Base-by-base conservation (phyloP, 768 basidiomycete genomes). In the Cyathus striatus region DNA sequence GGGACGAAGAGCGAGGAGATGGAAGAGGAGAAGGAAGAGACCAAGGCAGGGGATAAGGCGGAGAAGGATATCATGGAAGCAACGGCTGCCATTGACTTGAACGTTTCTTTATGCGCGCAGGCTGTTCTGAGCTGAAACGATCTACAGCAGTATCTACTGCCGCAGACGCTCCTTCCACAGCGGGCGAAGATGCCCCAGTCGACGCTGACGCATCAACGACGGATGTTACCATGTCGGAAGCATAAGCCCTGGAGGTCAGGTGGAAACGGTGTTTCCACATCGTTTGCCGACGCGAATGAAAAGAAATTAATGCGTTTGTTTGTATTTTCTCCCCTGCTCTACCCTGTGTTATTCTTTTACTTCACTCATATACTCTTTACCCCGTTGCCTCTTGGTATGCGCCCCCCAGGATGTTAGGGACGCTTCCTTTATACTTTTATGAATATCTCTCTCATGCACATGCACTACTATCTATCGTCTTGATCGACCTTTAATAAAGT, bases 221-320 rank as follows among this genome's bases (percentile, higher is more conserved):
- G 23, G 72, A 72, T 38, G 43, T 64, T 14, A 64, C 65, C 16
- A 61, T 73, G 65, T 60, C 67, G 21, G 72, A 72, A 37, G 68
- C 67, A 48, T 58, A 45, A 54, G 35, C n/a, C n/a, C 27, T 30
- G 27, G 7, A 30, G n/a, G 9, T 30, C n/a, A n/a, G 9, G n/a
- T n/a, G 9, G n/a, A n/a, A 7, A 30, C 27, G 9, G 27, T 7
- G 9, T 30, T 30, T n/a, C 9, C 9, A 9, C n/a, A 7, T 30
- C n/a, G 9, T n/a, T 30, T n/a, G 27, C 9, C 27, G 7, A 9
- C 27, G n/a, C 27, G n/a, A n/a, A 30, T 9, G n/a, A 30, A 30
- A n/a, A 30, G 27, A 30, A 30, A 30, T 9, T 30, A n/a, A 30
- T n/a, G 27, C n/a, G 7, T 30, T n/a, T 30, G 7, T 30, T n/a